Evolutionary conservation across 2,329 filamentous ascomycete genomes (phyloP), one percentile per base, ranked within the genome.

Genomic region (Magnaporthiopsis rhizophila): DNA sequence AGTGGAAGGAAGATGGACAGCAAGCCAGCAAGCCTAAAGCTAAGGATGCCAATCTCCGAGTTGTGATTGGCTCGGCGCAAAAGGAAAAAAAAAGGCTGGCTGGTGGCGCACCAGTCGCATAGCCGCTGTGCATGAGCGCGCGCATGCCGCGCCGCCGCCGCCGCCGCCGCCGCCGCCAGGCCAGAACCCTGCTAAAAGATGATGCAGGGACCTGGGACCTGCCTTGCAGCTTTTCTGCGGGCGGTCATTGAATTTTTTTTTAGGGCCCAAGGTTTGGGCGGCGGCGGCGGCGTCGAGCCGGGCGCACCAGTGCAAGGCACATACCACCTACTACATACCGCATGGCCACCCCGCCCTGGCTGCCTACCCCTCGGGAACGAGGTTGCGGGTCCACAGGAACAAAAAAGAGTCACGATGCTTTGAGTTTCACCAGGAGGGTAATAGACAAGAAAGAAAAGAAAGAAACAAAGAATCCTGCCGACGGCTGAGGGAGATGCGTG

Each of bases 41-140:
- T 3, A 50, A 21, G 38, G 38, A 4, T 1, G 56, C 11, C 30
- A n/a, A 34, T 9, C 32, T 1, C 50, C 6, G 62, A 24, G 59
- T 18, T 2, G 34, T 59, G 32, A 64, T 64, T 64, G 63, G 59
- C 30, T n/a, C 11, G 45, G 45, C 45, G 45, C 45, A 53, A 53
- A 36, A 36, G 2, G 2, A 9, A 36, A 36, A 45, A 45, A 45
- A 45, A 5, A 15, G 36, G 21, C 21, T n/a, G 45, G 21, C 21
- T 53, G 45, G 45, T 3, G 63, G 61, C 63, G 63, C 63, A 61
- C 63, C 61, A 58, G 12, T 59, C 58, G 56, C 63, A 45, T 64
- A 61, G 59, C 63, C 63, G 63, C 63, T 62, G 45, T 64, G 63
- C 63, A 64, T 64, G 61, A 28, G 58, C n/a, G 24, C 62, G 45